Conservation (phyloP, 768 basidiomycete species). For the Lepiota brunneoincarnata region DNA sequence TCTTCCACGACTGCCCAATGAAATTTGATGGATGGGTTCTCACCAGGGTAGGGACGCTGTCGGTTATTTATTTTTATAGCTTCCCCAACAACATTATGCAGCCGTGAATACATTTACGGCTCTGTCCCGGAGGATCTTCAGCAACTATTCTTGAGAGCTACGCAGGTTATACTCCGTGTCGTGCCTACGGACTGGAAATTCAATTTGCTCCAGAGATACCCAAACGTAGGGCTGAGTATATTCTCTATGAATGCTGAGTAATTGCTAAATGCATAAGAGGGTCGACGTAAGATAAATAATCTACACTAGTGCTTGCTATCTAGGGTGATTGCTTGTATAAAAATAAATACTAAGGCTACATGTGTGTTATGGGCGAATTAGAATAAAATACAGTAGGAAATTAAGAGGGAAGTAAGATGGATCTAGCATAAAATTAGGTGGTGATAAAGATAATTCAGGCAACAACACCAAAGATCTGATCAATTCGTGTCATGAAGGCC, state of each 20-base stretch:
- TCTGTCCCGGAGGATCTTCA: too few species aligned
- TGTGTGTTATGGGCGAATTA: not conserved
- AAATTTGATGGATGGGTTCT: not conserved
- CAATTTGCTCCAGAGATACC: too few species aligned
- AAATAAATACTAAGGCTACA: constrained; percentile 2
- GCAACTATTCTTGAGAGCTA: too few species aligned
- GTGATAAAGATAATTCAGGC: not conserved
- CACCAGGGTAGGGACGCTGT: not conserved
- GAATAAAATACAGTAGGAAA: not conserved
- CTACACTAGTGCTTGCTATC: too few species aligned
- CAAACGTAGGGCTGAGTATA: too few species aligned
- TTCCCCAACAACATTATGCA: not conserved
- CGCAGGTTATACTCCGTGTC: too few species aligned
- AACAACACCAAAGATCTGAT: constrained; percentile 46
- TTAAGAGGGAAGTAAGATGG: not conserved
- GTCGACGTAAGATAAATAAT: not conserved
- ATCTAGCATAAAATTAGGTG: not conserved
- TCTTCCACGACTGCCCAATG: too few species aligned
- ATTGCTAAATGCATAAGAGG: not conserved
- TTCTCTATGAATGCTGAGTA: too few species aligned
- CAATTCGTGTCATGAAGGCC: constrained; percentile 51
- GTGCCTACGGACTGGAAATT: too few species aligned
- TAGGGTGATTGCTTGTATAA: too few species aligned
- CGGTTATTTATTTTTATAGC: not conserved
- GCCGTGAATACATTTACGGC: too few species aligned